phyloP scores from a whole-genome alignment of 495 filamentous ascomycete species.

The Aspergillus affinis region DNA sequence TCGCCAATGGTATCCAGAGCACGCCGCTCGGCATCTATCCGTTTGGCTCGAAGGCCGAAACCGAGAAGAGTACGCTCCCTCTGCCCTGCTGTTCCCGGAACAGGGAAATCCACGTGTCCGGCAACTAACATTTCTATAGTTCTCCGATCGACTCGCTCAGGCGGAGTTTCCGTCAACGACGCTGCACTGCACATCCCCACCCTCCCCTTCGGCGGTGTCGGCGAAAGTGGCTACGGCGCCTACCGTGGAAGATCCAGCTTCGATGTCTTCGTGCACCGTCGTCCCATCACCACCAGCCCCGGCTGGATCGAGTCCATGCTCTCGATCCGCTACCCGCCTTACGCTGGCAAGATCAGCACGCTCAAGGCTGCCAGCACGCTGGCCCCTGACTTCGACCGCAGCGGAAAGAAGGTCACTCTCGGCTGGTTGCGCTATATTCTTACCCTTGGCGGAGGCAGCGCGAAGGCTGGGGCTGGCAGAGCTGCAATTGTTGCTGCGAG shows the following conservation, averaged over 20 bases:
- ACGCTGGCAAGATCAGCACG: conserved; percentile 58
- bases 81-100: too few species aligned
- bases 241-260: conserved; percentile 84
- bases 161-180: conserved; percentile 81
- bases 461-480: conserved; percentile 39
- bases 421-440: conserved; percentile 47
- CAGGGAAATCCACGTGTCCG: not conserved
- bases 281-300: conserved; percentile 73
- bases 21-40: conserved; percentile 82
- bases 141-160: conserved; percentile 65
- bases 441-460: conserved; percentile 45
- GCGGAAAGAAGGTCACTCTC: conserved; percentile 57
- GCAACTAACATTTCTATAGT: conserved; percentile 39
- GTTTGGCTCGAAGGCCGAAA: conserved; percentile 78
- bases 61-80: conserved; percentile 54
- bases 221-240: conserved; percentile 75
- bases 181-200: conserved; percentile 79
- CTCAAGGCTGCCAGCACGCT: conserved; percentile 54
- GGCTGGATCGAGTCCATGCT: conserved; percentile 77
- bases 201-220: conserved; percentile 87
- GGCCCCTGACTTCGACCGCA: conserved; percentile 82
- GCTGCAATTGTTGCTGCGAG: conserved; percentile 45
- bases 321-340: conserved; percentile 79
- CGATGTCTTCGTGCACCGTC: conserved; percentile 79
- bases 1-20: conserved; percentile 71